Evolutionary conservation across 169 alveolate species (phyloP), one percentile per base, ranked within the genome.

Genomic region (Eimeria maxima): DNA sequence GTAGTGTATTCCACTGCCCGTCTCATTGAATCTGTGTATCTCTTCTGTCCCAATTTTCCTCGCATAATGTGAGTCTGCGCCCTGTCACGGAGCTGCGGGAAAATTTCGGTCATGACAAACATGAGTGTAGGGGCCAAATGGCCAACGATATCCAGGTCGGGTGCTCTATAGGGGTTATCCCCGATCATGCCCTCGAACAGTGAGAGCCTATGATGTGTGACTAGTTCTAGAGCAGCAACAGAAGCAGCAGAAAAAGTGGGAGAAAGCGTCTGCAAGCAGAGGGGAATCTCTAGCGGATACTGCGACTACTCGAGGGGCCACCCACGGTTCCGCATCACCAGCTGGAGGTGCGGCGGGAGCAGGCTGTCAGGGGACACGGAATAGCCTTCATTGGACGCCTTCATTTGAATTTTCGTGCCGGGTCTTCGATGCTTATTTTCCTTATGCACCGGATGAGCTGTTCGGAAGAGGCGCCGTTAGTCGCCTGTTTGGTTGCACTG

Each of bases 401-500:
- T 33, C 38, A 53, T 50, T 29, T 7, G 18, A 33, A 20, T 86
- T 86, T 42, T 7, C 63, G 27, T 86, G 80, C 29, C 13, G 60
- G 5, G 81, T 60, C 65, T 86, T 86, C 29, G 93, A 86, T 20
- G 93, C 76, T 24, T 60, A 57, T 6, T 92, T 84, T n/a, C 96
- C 86, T 5, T 92, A 92, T 50, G 57, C 69, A 33, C 96, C 96
- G 4, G 18, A 78, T 16, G 69, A 86, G 24, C 76, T 50, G 44
- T 78, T 92, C 7, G 96, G 86, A 7, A 78, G 71, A n/a, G 96
- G 92, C 38, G 86, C 96, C 53, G 45, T 92, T 29, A 86, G 86
- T 38, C 87, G 86, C 29, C 86, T 78, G 42, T 78, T 57, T 29
- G 92, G 73, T 45, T 92, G 96, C 53, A 69, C 71, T 22, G 96